Percentiles rank a stretch among this genome's conserved stretches.
These are phyloP conservation scores for Tricholoma flavovirens DNA, from an alignment of 768 basidiomycete genomes.

Conservation along the genomic window DNA sequence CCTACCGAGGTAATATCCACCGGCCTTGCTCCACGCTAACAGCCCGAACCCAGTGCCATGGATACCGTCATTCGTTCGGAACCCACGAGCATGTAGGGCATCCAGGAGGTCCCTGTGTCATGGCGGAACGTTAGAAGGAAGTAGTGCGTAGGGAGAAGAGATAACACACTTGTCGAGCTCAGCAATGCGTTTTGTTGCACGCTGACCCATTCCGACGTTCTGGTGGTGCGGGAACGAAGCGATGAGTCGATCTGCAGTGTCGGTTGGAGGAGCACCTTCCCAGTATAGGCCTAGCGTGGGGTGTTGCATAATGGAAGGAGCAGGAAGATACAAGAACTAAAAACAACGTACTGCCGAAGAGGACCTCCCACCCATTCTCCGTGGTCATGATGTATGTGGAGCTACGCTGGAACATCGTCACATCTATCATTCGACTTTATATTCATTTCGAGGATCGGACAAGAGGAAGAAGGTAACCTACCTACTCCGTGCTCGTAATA, in stretches of 20 bases:
- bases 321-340: background rate
- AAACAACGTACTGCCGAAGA: conserved; percentile 18
- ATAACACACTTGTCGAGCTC: conserved; percentile 47
- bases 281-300: conserved; percentile 31
- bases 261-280: conserved; percentile 42
- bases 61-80: conserved; percentile 45
- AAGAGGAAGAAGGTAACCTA: conserved; percentile 7
- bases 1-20: conserved; percentile 65
- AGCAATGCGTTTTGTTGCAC: conserved; percentile 35
- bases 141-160: too few relatives aligned
- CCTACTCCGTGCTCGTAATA: conserved; percentile 39
- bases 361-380: conserved; percentile 17
- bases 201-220: conserved; percentile 24
- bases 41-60: conserved; percentile 47
- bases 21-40: conserved; percentile 41
- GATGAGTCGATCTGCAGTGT: conserved; percentile 44
- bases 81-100: conserved; percentile 51
- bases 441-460: background rate
- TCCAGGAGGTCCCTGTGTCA: conserved; percentile 42
- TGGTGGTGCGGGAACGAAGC: conserved; percentile 41
- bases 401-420: conserved; percentile 55
- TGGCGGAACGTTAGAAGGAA: background rate
- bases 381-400: conserved; percentile 25
- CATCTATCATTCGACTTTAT: conserved; percentile 30
- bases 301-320: background rate